Conservation (phyloP, 805 yeast species). For the Kodamaea sagamina region DNA sequence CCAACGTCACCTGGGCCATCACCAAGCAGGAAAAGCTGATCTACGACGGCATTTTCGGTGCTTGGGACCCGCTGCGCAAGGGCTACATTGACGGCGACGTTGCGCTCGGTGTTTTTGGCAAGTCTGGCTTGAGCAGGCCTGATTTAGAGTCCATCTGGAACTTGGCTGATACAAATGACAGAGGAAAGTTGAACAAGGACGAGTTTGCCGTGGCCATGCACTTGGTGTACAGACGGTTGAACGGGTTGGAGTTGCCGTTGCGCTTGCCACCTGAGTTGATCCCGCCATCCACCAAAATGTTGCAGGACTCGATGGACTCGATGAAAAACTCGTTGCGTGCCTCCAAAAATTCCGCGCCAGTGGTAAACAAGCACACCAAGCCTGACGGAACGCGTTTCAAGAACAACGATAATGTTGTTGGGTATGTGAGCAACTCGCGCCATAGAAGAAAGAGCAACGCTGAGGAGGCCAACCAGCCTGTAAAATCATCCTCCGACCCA, state of each 20-base stretch:
- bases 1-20: slow-evolving; percentile 77
- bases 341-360: slow-evolving; percentile 20
- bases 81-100: slow-evolving; percentile 79
- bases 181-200: slow-evolving; percentile 82
- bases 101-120: slow-evolving; percentile 84
- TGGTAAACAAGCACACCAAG: slow-evolving; percentile 21
- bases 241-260: slow-evolving; percentile 83
- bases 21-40: slow-evolving; percentile 84
- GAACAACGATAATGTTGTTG: slow-evolving; percentile 69
- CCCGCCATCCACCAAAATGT: slow-evolving; percentile 79
- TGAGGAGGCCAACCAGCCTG: slow-evolving; percentile 11
- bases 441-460: slow-evolving; percentile 43
- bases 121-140: slow-evolving; percentile 82
- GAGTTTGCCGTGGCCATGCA: slow-evolving; percentile 98
- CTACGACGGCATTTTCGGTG: slow-evolving; percentile 83
- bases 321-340: slow-evolving; percentile 65
- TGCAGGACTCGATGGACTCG: slow-evolving; percentile 68
- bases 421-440: slow-evolving; percentile 70
- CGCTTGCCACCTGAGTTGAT: slow-evolving; percentile 84
- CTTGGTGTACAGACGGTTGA: slow-evolving; percentile 83
- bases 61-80: slow-evolving; percentile 71
- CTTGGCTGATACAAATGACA: slow-evolving; percentile 76
- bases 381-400: slow-evolving; percentile 51
- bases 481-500: slow-evolving; percentile 28
- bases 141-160: slow-evolving; percentile 93